phyloP scores from a whole-genome alignment of 257 asterid species.

The Ilex aquifolium region DNA sequence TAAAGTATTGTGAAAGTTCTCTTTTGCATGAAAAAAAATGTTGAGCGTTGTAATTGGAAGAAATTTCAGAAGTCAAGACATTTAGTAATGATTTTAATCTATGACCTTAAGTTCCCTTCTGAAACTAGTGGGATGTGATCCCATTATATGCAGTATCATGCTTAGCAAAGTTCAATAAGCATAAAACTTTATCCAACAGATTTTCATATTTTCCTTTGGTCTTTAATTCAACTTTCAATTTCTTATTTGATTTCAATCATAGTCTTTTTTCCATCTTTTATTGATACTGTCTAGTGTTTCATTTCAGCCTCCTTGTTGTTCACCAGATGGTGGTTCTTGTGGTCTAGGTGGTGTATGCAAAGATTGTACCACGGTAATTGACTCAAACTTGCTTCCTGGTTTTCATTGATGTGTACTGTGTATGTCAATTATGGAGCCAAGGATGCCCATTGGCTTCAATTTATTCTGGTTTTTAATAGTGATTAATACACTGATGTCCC shows the following conservation, averaged over 20 bases:
- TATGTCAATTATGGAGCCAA: too few species aligned
- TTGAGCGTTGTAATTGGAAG: too few species aligned
- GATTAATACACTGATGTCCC: background rate
- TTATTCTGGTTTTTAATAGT: background rate
- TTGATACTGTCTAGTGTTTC: conserved; percentile 5
- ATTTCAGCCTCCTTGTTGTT: conserved; percentile 95
- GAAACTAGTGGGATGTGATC: background rate
- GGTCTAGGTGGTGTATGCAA: conserved; percentile 58
- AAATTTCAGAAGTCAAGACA: too few species aligned
- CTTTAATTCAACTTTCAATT: background rate
- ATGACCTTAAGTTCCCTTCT: background rate
- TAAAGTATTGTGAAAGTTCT: too few species aligned
- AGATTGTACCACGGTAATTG: conserved; percentile 92
- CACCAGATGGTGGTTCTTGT: conserved; percentile 58
- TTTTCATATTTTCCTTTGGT: too few species aligned
- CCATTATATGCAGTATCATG: background rate
- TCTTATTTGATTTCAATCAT: background rate
- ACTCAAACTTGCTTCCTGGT: background rate
- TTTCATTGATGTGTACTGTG: background rate
- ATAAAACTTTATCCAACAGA: too few species aligned
- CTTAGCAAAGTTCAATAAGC: too few species aligned
- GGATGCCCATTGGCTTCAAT: too few species aligned
- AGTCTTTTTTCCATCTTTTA: background rate
- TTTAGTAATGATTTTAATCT: too few species aligned
- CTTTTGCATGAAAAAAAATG: too few species aligned